Evolutionary conservation across 108 stramenopile genomes (phyloP), one percentile per base, ranked within the genome.

Genomic region (Nitzschia sp.): DNA sequence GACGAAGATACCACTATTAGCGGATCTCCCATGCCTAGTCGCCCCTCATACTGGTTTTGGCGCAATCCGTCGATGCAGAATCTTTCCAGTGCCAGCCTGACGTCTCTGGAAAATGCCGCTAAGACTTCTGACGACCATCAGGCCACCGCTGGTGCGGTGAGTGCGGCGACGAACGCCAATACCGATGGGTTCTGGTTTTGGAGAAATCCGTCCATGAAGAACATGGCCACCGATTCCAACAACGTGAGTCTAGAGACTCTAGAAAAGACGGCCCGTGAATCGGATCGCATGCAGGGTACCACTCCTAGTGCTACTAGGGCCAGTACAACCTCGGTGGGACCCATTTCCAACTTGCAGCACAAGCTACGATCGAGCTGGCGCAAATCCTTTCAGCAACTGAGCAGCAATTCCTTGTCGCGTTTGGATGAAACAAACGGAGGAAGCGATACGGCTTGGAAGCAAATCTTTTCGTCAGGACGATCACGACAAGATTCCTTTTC

Each of bases 301-400:
- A 42, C 6, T 9, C n/a, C n/a, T n/a, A 13, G 13, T 42, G 38
- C 6, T 9, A 42, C 38, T 9, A 42, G 38, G 6, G 13, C 9
- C 13, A 42, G 38, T 42, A 42, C 38, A 9, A 13, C 42, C 23
- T 30, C 33, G 24, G 13, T 34, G 25, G 51, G 70, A 27, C 70
- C 70, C 0, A 71, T 71, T 54, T 46, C 60, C 34, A 71, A 71
- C 19, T 34, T 61, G 53, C 49, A 33, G 3, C 70, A 71, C 54
- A 53, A 55, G 62, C 32, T 71, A 17, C 59, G 59, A 1, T 59
- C 59, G 1, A 59, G 30, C 2, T 59, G 59, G 59, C 24, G 59
- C 17, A n/a, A 19, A 32, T 59, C 59, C 30, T 59, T 59, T 21
- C 59, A 59, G 18, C 15, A 29, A 33, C 31, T 59, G n/a, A 59